Percentiles rank a stretch among this genome's conserved stretches.
phyloP scores from a whole-genome alignment of 768 basidiomycete species.

The Tylopilus sp. region DNA sequence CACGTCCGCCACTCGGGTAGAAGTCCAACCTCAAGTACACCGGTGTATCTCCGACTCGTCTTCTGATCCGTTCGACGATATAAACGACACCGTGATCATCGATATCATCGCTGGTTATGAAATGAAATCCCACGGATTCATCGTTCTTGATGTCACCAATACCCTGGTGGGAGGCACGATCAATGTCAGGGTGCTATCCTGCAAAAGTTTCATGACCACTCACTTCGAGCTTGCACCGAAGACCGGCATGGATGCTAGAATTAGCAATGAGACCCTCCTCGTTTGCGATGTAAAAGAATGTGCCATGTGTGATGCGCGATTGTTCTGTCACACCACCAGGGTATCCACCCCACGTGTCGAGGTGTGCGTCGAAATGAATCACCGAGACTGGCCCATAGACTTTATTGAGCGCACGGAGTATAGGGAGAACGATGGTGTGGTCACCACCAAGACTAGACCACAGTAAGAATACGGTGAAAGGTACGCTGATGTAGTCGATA shows the following conservation, averaged over 20 bases:
- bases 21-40: conserved; percentile 62
- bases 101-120: conserved; percentile 79
- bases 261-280: conserved; percentile 76
- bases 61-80: conserved; percentile 67
- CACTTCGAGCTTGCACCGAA: conserved; percentile 70
- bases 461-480: neutral
- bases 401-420: conserved; percentile 73
- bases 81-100: conserved; percentile 73
- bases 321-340: conserved; percentile 48
- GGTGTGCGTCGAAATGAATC: conserved; percentile 79
- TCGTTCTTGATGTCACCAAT: conserved; percentile 54
- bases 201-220: conserved; percentile 26
- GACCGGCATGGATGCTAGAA: conserved; percentile 79
- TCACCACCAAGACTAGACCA: conserved; percentile 65
- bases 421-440: conserved; percentile 85
- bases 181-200: neutral
- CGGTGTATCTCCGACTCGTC: conserved; percentile 68
- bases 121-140: conserved; percentile 67
- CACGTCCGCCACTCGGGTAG: neutral
- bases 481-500: neutral
- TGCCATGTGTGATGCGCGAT: conserved; percentile 77
- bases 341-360: conserved; percentile 55
- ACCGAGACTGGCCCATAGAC: conserved; percentile 80
- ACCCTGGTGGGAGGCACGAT: conserved; percentile 12
- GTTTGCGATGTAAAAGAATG: conserved; percentile 78